Evolutionary conservation across 805 yeast species (phyloP).

Genomic region (Candida vaughaniae): DNA sequence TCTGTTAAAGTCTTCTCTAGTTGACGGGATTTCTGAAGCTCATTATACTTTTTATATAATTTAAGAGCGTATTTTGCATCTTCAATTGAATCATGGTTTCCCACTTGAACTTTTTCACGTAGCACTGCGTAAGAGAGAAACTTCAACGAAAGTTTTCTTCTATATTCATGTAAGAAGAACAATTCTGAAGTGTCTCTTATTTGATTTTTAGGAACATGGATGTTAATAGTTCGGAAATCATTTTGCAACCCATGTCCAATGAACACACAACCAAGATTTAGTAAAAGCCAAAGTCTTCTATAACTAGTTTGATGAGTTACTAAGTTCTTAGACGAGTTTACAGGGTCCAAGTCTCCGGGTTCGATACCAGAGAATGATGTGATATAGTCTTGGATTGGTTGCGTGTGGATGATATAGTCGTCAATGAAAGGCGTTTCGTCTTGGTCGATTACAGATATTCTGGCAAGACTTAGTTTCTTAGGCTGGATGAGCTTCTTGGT

Average conservation of each 20-base stretch:
- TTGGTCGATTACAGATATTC: slow-evolving; percentile 84
- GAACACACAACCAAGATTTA: slow-evolving; percentile 86
- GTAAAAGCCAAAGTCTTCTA: slow-evolving; percentile 82
- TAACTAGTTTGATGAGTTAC: slow-evolving; percentile 83
- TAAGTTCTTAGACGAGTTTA: slow-evolving; percentile 59
- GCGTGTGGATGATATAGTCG: slow-evolving; percentile 79
- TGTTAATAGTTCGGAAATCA: slow-evolving; percentile 91
- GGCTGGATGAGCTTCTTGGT: slow-evolving; percentile 69
- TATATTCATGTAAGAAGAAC: slow-evolving; percentile 70
- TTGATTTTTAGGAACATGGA: slow-evolving; percentile 81
- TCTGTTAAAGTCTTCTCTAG: slow-evolving; percentile 62
- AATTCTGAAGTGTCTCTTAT: slow-evolving; percentile 86
- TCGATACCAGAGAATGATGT: slow-evolving; percentile 94
- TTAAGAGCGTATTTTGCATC: slow-evolving; percentile 87
- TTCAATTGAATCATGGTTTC: slow-evolving; percentile 95
- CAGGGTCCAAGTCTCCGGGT: slow-evolving; percentile 82
- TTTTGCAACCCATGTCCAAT: slow-evolving; percentile 92
- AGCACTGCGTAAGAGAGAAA: slow-evolving; percentile 81
- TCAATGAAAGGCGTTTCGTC: slow-evolving; percentile 79
- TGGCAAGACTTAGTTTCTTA: slow-evolving; percentile 71
- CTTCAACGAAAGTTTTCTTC: slow-evolving; percentile 78
- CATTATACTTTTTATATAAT: slow-evolving; percentile 69
- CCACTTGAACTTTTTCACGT: slow-evolving; percentile 76
- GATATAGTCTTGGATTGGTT: slow-evolving; percentile 75
- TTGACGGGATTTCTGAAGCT: slow-evolving; percentile 54